phyloP scores from a whole-genome alignment of 345 rosid species.

The Corchorus capsularis region DNA sequence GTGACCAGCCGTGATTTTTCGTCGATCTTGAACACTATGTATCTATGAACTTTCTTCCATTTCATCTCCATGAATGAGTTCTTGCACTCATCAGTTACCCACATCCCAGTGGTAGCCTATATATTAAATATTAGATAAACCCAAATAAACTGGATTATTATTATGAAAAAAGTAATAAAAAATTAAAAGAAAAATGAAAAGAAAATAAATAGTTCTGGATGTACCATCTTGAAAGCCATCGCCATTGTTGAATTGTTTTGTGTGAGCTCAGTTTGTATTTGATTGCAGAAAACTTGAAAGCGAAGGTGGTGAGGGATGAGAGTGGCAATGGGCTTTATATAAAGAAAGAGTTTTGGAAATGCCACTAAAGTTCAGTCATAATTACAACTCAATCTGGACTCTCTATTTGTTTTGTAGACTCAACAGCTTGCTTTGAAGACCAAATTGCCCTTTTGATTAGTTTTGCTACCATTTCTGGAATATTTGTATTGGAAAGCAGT shows the following conservation, averaged over 20 bases:
- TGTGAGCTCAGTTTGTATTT: neutral
- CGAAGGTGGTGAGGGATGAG: constrained; percentile 4
- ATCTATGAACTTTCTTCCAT: constrained; percentile 86
- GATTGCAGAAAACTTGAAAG: neutral
- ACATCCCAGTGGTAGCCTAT: constrained; percentile 94
- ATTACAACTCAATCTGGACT: constrained; percentile 34
- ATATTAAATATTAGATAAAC: neutral
- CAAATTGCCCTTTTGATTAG: neutral
- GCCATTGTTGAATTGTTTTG: constrained; percentile 55
- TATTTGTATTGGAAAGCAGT: too few relatives aligned
- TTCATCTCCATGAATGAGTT: constrained; percentile 92
- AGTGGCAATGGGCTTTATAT: constrained; percentile 39
- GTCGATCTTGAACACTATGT: constrained; percentile 92
- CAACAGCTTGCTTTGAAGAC: constrained; percentile 1
- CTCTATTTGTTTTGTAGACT: neutral
- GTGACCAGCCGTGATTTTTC: constrained; percentile 82
- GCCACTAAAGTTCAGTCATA: constrained; percentile 34
- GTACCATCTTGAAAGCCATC: constrained; percentile 98
- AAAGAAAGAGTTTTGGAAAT: constrained; percentile 27
- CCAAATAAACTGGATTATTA: neutral
- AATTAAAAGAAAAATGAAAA: neutral
- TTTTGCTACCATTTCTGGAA: neutral
- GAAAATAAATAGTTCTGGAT: neutral
- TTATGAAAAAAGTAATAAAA: neutral
- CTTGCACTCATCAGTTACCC: constrained; percentile 88